phyloP scores from a whole-genome alignment of 2,329 filamentous ascomycete genomes.

The Sporothrix inflata region DNA sequence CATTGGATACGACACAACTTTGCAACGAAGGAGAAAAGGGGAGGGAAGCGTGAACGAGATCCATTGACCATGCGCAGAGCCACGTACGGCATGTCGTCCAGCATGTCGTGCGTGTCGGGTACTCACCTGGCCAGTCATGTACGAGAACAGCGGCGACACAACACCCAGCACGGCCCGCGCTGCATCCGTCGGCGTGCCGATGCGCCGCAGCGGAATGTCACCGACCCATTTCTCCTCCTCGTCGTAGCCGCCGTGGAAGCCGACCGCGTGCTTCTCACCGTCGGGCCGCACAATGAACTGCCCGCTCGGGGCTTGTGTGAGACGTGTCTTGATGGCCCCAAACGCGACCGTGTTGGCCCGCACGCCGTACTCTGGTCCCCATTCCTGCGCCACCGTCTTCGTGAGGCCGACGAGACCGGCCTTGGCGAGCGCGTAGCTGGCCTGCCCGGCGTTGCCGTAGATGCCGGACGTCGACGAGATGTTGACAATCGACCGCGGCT shows the following conservation, averaged over 20 bases:
- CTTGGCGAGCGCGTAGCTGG: slow-evolving; percentile 86
- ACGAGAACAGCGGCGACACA: slow-evolving; percentile 79
- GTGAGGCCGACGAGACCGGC: slow-evolving; percentile 80
- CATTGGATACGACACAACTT: neutral
- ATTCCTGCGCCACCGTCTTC: slow-evolving; percentile 90
- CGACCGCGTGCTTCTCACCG: slow-evolving; percentile 73
- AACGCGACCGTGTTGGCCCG: slow-evolving; percentile 84
- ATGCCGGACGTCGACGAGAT: slow-evolving; percentile 81
- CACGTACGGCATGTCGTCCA: neutral
- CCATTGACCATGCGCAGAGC: neutral
- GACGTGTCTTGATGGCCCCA: slow-evolving; percentile 75
- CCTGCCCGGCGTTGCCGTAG: slow-evolving; percentile 85
- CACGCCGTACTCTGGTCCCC: slow-evolving; percentile 83
- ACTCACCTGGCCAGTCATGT: slow-evolving; percentile 85
- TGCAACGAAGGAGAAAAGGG: neutral
- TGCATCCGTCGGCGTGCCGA: slow-evolving; percentile 79
- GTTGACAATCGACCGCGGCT: slow-evolving; percentile 78
- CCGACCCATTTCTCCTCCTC: slow-evolving; percentile 51
- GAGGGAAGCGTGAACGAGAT: neutral
- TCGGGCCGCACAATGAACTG: slow-evolving; percentile 76
- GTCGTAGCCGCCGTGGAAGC: slow-evolving; percentile 60
- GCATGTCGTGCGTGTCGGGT: slow-evolving; percentile 43
- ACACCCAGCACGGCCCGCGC: slow-evolving; percentile 77
- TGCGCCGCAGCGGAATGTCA: slow-evolving; percentile 78
- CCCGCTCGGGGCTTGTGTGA: slow-evolving; percentile 83